phyloP scores from a whole-genome alignment of 495 filamentous ascomycete species.

The Daldinia grandis region DNA sequence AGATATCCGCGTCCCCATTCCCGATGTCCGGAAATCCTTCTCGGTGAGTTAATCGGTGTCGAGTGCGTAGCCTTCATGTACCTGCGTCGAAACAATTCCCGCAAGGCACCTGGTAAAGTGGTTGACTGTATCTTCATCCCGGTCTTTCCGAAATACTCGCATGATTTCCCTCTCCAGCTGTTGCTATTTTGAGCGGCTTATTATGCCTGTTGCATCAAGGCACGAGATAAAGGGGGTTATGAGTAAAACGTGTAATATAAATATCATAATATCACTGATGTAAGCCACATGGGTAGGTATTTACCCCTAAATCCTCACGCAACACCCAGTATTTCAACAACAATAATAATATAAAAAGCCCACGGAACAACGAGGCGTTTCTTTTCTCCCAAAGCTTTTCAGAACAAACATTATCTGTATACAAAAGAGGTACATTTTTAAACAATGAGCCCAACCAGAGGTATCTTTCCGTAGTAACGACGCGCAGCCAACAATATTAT shows the following conservation, averaged over 20 bases:
- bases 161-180: neutral
- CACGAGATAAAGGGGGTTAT: neutral
- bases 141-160: neutral
- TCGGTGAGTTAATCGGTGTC: neutral
- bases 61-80: neutral
- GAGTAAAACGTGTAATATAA: neutral
- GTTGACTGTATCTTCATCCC: neutral
- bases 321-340: neutral
- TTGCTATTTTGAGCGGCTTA: neutral
- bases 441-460: neutral
- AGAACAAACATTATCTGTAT: neutral
- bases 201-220: neutral
- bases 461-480: constrained; percentile 2
- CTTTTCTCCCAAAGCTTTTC: neutral
- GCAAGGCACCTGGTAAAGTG: neutral
- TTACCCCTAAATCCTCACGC: neutral
- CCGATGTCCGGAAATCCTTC: neutral
- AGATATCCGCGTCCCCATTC: neutral
- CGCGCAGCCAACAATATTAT: neutral
- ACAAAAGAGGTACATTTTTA: neutral
- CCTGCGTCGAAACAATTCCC: neutral
- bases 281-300: neutral
- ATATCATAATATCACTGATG: neutral
- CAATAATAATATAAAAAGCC: neutral
- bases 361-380: neutral